Evolutionary conservation across 495 filamentous ascomycete species (phyloP).

Genomic region (Cladorrhinum samala): DNA sequence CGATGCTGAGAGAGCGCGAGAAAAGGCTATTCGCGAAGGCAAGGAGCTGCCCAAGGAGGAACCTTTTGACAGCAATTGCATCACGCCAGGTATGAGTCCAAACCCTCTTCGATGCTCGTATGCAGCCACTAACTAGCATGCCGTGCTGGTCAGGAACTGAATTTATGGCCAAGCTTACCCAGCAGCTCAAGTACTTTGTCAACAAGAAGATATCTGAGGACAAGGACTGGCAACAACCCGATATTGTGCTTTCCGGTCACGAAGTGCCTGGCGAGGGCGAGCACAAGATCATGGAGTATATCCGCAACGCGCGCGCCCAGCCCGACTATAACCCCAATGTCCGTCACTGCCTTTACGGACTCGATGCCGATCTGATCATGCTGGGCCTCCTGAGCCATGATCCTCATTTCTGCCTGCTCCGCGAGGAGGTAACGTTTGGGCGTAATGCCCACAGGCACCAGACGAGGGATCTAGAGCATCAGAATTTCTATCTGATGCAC

Average conservation of each 20-base stretch:
- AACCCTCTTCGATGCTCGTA: not conserved
- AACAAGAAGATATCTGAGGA: conserved; percentile 98
- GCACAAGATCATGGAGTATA: conserved; percentile 99
- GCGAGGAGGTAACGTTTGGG: conserved; percentile 97
- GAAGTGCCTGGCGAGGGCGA: conserved; percentile 99
- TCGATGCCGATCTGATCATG: conserved; percentile 99
- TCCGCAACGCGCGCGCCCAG: conserved; percentile 91
- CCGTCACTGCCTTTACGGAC: conserved; percentile 93
- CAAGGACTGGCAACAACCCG: conserved; percentile 90
- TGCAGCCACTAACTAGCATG: not conserved
- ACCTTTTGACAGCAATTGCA: conserved; percentile 98
- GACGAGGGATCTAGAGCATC: conserved; percentile 93
- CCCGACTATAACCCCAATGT: conserved; percentile 90
- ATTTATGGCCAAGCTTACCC: conserved; percentile 94
- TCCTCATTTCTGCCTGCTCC: conserved; percentile 93
- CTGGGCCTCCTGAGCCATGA: conserved; percentile 93
- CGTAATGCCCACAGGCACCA: conserved; percentile 68
- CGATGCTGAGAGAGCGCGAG: conserved; percentile 79
- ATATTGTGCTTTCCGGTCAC: conserved; percentile 94
- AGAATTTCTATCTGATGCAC: conserved; percentile 98
- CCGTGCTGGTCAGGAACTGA: conserved; percentile 53
- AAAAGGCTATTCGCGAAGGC: conserved; percentile 84
- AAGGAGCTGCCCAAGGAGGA: conserved; percentile 91
- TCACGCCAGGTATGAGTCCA: conserved; percentile 65
- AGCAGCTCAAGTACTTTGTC: conserved; percentile 96